phyloP scores from a whole-genome alignment of 2,329 filamentous ascomycete species.

The Paraphaeosphaeria minitans region DNA sequence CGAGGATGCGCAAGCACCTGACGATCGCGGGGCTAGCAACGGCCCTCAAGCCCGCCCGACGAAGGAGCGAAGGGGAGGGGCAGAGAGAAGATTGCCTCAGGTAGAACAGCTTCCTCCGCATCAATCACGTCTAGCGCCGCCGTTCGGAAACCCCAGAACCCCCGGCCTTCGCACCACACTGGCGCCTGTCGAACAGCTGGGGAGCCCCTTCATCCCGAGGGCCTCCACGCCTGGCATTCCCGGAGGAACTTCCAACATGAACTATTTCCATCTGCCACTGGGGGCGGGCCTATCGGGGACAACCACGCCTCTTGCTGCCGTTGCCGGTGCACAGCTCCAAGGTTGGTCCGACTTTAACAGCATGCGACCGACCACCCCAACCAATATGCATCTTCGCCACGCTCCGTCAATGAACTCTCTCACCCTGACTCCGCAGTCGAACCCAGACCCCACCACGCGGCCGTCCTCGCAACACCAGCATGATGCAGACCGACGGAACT shows the following conservation, averaged over 20 bases:
- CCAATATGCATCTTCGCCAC: constrained; percentile 44
- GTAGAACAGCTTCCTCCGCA: constrained; percentile 21
- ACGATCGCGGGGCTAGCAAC: constrained; percentile 29
- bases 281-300: constrained; percentile 73
- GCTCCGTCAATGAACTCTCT: constrained; percentile 52
- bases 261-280: constrained; percentile 82
- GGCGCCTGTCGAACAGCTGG: constrained; percentile 41
- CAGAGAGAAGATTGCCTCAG: constrained; percentile 25
- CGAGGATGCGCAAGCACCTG: constrained; percentile 37
- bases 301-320: constrained; percentile 78
- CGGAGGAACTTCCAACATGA: constrained; percentile 75
- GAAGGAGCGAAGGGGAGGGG: constrained; percentile 38
- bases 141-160: constrained; percentile 33
- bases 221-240: constrained; percentile 64
- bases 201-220: constrained; percentile 46
- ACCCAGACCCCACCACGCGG: constrained; percentile 51
- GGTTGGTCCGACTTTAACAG: constrained; percentile 53
- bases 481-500: constrained; percentile 33
- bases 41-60: constrained; percentile 40
- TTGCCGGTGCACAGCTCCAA: constrained; percentile 71
- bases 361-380: constrained; percentile 40
- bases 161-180: constrained; percentile 36
- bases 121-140: constrained; percentile 28
- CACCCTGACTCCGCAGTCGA: constrained; percentile 53
- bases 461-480: constrained; percentile 52